Percentiles rank a stretch among this genome's conserved stretches.
Evolutionary conservation across 179 eudicot genomes (phyloP).

Genomic region (Spinacia oleracea): DNA sequence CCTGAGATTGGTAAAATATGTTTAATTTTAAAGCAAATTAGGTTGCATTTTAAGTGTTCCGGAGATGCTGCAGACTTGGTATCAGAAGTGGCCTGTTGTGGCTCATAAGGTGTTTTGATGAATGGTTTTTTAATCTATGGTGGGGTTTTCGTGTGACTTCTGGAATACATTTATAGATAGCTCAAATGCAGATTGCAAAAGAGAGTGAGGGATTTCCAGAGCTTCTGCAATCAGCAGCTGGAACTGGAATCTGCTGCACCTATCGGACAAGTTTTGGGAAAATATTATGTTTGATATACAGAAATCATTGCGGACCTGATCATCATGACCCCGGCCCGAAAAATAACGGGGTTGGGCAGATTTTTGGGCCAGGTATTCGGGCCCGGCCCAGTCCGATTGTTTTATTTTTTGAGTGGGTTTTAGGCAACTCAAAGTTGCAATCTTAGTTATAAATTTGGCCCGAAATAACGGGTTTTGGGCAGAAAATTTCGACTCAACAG

Average conservation of each 20-base stretch:
- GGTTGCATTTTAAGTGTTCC: slow-evolving; percentile 25
- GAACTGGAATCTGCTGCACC: background rate
- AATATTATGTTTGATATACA: background rate
- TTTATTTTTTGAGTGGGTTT: no score
- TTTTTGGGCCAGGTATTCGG: no score
- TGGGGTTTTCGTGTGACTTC: background rate
- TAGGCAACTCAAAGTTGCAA: no score
- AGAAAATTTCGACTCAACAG: no score
- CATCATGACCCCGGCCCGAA: no score
- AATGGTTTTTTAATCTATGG: background rate
- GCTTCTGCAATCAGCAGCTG: background rate
- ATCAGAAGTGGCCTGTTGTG: slow-evolving; percentile 14
- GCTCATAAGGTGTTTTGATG: background rate
- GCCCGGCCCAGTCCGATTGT: no score
- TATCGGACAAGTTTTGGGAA: background rate
- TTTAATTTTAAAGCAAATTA: slow-evolving; percentile 27
- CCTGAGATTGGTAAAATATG: slow-evolving; percentile 36
- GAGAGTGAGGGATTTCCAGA: background rate
- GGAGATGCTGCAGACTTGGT: slow-evolving; percentile 16
- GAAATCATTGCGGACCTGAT: background rate
- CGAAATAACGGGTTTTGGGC: no score
- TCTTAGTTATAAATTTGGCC: no score
- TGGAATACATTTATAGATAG: background rate
- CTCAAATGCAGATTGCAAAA: background rate
- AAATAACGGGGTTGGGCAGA: no score